These are phyloP conservation scores for Leccinum rimulosum DNA, from an alignment of 768 basidiomycete genomes.

Conservation along the genomic window DNA sequence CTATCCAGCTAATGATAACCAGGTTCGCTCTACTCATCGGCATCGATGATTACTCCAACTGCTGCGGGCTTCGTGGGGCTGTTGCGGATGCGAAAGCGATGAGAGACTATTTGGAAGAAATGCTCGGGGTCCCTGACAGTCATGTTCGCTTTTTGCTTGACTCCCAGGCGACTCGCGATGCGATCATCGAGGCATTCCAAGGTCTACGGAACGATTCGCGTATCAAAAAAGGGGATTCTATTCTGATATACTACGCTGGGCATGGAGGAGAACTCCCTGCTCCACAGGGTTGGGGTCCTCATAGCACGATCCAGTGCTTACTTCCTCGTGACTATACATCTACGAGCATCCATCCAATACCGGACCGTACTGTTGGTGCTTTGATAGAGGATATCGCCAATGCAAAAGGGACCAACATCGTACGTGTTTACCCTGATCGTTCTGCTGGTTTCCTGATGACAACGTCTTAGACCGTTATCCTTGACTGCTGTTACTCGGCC, in stretches of 20 bases:
- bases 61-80: conserved; percentile 34
- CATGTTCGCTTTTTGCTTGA: conserved; percentile 41
- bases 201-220: conserved; percentile 26
- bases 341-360: conserved; percentile 33
- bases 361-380: conserved; percentile 41
- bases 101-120: conserved; percentile 30
- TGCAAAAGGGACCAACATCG: conserved; percentile 43
- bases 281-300: conserved; percentile 25
- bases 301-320: conserved; percentile 27
- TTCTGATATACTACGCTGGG: conserved; percentile 45
- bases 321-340: conserved; percentile 35
- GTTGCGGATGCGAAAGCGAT: conserved; percentile 41
- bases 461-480: conserved; percentile 38
- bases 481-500: conserved; percentile 47
- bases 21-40: conserved; percentile 43
- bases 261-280: conserved; percentile 39
- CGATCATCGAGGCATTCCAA: conserved; percentile 30
- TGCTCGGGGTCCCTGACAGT: conserved; percentile 29
- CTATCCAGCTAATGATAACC: neutral
- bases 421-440: conserved; percentile 15
- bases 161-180: conserved; percentile 34
- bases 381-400: conserved; percentile 38
- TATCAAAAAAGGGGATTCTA: conserved; percentile 30
- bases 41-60: conserved; percentile 37
- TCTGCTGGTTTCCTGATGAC: neutral